Base-by-base conservation (phyloP, 192 early-diverging fungal species). In the Piromyces finnis region DNA sequence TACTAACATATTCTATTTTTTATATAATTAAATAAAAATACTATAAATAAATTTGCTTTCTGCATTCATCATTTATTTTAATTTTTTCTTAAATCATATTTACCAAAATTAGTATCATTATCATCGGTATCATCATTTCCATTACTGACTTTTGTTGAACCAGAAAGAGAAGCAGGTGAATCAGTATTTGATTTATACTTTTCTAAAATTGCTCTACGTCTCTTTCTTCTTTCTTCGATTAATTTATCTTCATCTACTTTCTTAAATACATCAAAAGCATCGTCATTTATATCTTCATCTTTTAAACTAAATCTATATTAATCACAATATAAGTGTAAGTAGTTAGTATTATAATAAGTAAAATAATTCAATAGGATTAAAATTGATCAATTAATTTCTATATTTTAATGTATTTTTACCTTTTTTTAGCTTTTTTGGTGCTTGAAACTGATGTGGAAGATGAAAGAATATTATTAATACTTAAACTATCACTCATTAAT, bases 141-240 rank as follows among this genome's bases (percentile, higher is more conserved):
- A 68, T 68, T 68, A 68, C 51, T 68, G 18, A 68, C 18, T 68
- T 68, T 68, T 9, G 51, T n/a, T 68, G 51, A 68, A 68, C 51
- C 26, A 22, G 51, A 68, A 68, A 68, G 51, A 22, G 51, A 68
- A 7, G 9, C 51, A n/a, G 51, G 51, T 68, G 51, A 68, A n/a
- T 68, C 51, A 51, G 41, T 17, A 68, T n/a, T 68, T 78, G 86
- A 83, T 80, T 93, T 87, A 82, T 93, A 86, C 82, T 92, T 91
- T 79, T 89, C 84, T 77, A 97, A 79, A 78, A 97, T 95, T 30
- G 89, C 93, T 80, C 87, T 86, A 79, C 94, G 87, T 29, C 92
- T 88, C 81, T 89, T 91, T 37, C 95, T 89, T 12, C 95, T 90
- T 87, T 95, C 95, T 82, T 96, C 94, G 80, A 97, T 92, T 79